Percentiles rank a stretch among this genome's conserved stretches.
Conservation (phyloP, 371 early-diverging fungal species). For the Capillidium rhysosporum region DNA sequence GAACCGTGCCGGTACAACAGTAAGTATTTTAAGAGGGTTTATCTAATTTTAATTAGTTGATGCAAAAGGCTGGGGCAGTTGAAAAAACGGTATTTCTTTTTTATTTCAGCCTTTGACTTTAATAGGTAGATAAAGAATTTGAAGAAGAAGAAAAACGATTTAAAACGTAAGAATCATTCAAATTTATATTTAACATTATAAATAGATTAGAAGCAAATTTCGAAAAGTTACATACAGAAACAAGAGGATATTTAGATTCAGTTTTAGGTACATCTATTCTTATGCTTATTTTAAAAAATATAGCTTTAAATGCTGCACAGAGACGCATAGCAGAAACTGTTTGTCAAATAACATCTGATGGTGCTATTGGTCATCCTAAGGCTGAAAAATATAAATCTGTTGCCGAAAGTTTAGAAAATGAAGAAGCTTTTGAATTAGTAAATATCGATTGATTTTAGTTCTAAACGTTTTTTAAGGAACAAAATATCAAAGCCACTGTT, state of each 20-base stretch:
- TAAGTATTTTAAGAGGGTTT: conserved; percentile 12
- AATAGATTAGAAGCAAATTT: conserved; percentile 65
- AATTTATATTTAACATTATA: neutral
- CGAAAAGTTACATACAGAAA: conserved; percentile 69
- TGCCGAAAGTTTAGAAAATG: conserved; percentile 57
- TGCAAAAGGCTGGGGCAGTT: conserved; percentile 45
- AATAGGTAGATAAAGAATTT: conserved; percentile 50
- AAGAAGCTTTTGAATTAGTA: conserved; percentile 51
- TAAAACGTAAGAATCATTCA: conserved; percentile 24
- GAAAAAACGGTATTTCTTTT: conserved; percentile 33
- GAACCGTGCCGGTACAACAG: conserved; percentile 58
- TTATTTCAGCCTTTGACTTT: neutral
- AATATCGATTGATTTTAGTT: neutral
- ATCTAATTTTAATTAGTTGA: conserved; percentile 18
- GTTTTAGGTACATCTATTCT: conserved; percentile 26
- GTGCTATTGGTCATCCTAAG: conserved; percentile 17
- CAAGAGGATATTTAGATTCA: conserved; percentile 83
- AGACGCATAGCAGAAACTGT: conserved; percentile 56
- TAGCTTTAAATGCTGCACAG: conserved; percentile 70
- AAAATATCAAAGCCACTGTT: conserved; percentile 59
- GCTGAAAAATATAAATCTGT: conserved; percentile 51
- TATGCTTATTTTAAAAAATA: neutral
- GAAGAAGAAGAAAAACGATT: conserved; percentile 71
- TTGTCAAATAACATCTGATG: conserved; percentile 38
- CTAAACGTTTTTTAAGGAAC: conserved; percentile 26